These are phyloP conservation scores for Iris pallida DNA, from an alignment of 116 monocot genomes.

Conservation along the genomic window DNA sequence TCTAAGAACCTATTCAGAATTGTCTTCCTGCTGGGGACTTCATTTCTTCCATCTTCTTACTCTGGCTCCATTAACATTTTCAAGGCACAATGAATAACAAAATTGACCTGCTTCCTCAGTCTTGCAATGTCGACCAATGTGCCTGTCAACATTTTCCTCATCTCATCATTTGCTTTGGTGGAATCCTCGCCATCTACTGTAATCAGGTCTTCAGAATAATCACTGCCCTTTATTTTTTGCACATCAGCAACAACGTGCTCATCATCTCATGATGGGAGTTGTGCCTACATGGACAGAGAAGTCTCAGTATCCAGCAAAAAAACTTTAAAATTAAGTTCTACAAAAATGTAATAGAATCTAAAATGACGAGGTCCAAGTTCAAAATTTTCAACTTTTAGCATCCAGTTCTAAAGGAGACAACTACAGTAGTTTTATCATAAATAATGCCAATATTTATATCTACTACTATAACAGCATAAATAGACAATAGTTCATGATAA, in stretches of 20 bases:
- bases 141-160: conserved; percentile 51
- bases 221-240: no score
- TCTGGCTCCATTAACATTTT: not conserved
- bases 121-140: conserved; percentile 60
- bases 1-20: not conserved
- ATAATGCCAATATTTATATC: no score
- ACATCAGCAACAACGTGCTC: not conserved
- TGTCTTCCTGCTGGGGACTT: not conserved
- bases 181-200: conserved; percentile 32
- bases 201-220: not conserved
- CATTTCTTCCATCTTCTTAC: not conserved
- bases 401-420: no score
- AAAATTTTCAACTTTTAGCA: no score
- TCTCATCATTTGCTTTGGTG: conserved; percentile 29
- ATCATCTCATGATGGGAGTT: not conserved
- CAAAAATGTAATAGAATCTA: no score
- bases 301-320: no score
- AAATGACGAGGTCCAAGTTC: no score
- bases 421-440: no score
- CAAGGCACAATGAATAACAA: conserved; percentile 47
- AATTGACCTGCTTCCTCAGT: conserved; percentile 60
- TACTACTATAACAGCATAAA: no score
- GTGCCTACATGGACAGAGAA: not conserved
- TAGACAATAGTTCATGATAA: no score
- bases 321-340: no score